Evolutionary conservation across 2,329 filamentous ascomycete species (phyloP).

Genomic region (Ophiosphaerella herpotricha): DNA sequence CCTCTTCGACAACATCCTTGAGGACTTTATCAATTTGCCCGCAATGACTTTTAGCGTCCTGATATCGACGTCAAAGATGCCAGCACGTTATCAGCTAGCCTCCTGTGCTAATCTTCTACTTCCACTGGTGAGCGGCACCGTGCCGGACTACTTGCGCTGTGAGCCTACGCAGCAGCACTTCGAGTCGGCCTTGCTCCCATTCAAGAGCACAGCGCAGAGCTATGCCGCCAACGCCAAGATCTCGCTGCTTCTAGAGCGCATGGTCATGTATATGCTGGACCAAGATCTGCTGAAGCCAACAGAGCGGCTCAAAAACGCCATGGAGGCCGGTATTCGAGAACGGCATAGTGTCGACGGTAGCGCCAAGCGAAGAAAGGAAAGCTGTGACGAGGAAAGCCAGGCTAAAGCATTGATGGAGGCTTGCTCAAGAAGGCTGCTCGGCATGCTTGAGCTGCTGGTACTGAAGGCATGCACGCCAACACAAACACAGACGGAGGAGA

Average conservation of each 20-base stretch:
- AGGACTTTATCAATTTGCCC: slow-evolving; percentile 62
- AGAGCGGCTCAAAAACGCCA: slow-evolving; percentile 47
- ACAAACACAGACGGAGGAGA: slow-evolving; percentile 9
- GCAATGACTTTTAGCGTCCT: slow-evolving; percentile 63
- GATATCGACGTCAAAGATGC: slow-evolving; percentile 54
- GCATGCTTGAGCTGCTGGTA: slow-evolving; percentile 41
- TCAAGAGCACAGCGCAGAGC: slow-evolving; percentile 30
- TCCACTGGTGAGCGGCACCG: slow-evolving; percentile 26
- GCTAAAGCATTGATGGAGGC: slow-evolving; percentile 40
- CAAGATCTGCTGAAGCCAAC: slow-evolving; percentile 25
- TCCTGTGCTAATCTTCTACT: slow-evolving; percentile 48
- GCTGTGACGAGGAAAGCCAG: slow-evolving; percentile 42
- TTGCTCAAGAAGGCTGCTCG: slow-evolving; percentile 41
- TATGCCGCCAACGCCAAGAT: slow-evolving; percentile 42
- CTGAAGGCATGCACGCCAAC: slow-evolving; percentile 18
- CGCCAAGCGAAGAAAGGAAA: slow-evolving; percentile 51
- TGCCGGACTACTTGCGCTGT: slow-evolving; percentile 31
- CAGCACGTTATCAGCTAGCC: slow-evolving; percentile 51
- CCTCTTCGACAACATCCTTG: slow-evolving; percentile 64
- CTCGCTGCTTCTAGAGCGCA: slow-evolving; percentile 40
- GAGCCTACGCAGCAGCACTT: slow-evolving; percentile 36
- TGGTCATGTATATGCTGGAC: slow-evolving; percentile 37
- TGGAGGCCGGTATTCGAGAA: slow-evolving; percentile 58
- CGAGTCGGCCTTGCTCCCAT: slow-evolving; percentile 29
- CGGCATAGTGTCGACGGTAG: slow-evolving; percentile 53